Evolutionary conservation across 73 alveolate species (phyloP), one percentile per base, ranked within the genome.

Genomic region (Uronychia binucleata): DNA sequence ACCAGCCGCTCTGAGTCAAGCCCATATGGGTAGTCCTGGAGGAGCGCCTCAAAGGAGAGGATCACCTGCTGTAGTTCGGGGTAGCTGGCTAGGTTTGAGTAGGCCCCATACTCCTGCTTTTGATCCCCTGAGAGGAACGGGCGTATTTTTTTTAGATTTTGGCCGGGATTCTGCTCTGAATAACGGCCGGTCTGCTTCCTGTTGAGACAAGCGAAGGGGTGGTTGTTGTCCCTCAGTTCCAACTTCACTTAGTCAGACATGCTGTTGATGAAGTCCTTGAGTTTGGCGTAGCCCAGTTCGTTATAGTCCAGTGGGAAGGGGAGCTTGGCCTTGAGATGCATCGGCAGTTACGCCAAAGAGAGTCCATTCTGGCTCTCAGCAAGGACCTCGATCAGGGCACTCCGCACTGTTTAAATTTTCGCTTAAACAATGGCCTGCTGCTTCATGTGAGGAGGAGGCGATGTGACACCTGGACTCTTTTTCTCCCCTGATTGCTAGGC

Each of bases 281-380:
- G 85, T 76, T 92, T 92, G 34, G 94, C 89, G 80, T 90, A 89
- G 13, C 97, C 97, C 0, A 92, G 75, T 81, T 92, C 90, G 34
- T 84, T 59, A 8, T 46, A 34, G 34, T 89, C 90, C 26, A 85
- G 82, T n/a, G 83, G 34, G 59, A 89, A 92, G 13, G 85, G 88
- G 32, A 92, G 86, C 75, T 90, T 92, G 34, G 60, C 86, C 83
- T 81, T 92, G 29, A 92, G 75, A 35, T 79, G 59, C 8, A 29
- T 85, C 27, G 97, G 97, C 30, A 92, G 81, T 59, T 92, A 88
- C 1, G 97, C 94, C 0, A 92, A 75, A 13, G 94, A 82, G 0
- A 92, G 83, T 19, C 94, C 94, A 31, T 77, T 82, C 34, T 86
- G 82, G 28, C 60, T 33, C 35, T 89, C 92, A 1, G 87, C 84